Percentiles rank a stretch among this genome's conserved stretches.
Evolutionary conservation across 371 early-diverging fungal species (phyloP).

Genomic region (Zopfochytrium polystomum): DNA sequence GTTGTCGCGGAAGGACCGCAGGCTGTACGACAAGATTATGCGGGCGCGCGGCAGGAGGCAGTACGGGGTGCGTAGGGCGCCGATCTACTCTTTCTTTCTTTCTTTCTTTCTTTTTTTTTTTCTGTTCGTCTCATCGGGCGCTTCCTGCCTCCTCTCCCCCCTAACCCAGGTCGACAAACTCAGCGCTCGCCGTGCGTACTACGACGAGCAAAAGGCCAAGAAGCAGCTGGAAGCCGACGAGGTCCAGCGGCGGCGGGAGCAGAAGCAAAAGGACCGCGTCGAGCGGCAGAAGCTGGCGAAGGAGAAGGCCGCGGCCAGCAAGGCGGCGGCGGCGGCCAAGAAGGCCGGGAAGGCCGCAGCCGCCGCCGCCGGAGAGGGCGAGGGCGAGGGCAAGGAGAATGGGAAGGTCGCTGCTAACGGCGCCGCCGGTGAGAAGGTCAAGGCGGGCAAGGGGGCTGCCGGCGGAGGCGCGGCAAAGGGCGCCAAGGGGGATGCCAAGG

Average conservation of each 20-base stretch:
- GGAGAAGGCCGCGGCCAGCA: conserved; percentile 4
- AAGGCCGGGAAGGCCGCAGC: conserved; percentile 5
- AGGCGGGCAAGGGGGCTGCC: no score
- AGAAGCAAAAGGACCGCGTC: conserved; percentile 9
- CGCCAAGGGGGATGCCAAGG: no score
- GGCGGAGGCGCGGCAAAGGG: no score
- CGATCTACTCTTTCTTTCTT: background rate
- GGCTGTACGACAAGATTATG: conserved; percentile 77
- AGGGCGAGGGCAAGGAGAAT: no score
- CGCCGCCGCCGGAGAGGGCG: background rate
- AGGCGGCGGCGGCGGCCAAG: background rate
- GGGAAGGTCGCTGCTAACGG: no score
- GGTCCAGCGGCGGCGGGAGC: no score
- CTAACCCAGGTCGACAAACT: background rate
- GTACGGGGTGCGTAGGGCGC: conserved; percentile 55
- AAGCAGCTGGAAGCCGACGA: conserved; percentile 4
- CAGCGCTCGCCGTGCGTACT: background rate
- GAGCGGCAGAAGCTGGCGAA: conserved; percentile 4
- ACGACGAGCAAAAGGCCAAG: background rate
- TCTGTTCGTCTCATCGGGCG: background rate
- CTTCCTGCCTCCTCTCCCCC: background rate
- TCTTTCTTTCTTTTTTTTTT: no score
- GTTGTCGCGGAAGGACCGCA: conserved; percentile 90
- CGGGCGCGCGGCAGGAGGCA: conserved; percentile 63
- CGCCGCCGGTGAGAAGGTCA: no score